Base-by-base conservation (phyloP, 768 basidiomycete species). In the Psilocybe azurescens region DNA sequence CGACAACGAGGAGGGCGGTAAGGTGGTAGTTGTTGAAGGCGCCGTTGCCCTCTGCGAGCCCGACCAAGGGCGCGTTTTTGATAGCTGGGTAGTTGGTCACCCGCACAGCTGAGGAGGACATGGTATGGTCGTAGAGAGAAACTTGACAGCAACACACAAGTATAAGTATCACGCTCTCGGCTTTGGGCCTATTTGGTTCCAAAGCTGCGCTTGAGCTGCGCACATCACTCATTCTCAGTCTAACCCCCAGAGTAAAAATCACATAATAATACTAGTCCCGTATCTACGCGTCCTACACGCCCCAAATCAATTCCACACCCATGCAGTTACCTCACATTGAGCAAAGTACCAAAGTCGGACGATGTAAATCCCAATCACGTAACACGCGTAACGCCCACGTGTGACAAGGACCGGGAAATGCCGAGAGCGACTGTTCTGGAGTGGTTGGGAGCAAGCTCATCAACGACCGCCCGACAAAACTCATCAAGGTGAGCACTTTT, bases 41-140 rank as follows among this genome's bases (percentile, higher is more conserved):
- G 67, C 89, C 91, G 71, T 90, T 95, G 51, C 94, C 95, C 77
- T 95, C 94, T 1, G 86, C 91, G 55, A 94, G 87, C 61, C 91
- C 91, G 48, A 89, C 78, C 64, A 93, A 77, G 14, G 94, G 94
- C 5, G 93, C 90, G 67, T 95, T 95, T 74, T 92, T 90, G 38
- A 95, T 94, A 60, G 91, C 86, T 29, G 89, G 88, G 38, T 82
- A 86, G 70, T 78, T 81, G n/a, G 93, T 93, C 62, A 81, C 78
- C 65, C 82, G 80, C 58, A 89, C 86, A 5, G 84, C 77, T 64
- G 76, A 70, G 62, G 78, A 78, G 53, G 77, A 76, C 78, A 79
- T 78, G 73, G 60, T 67, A 57, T 62, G 58, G 32, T 59, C 66
- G 60, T 62, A 13, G 57, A 20, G 56, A 47, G 39, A 30, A 36